Evolutionary conservation across 257 asterid genomes (phyloP).

Genomic region (Solanum boliviense): DNA sequence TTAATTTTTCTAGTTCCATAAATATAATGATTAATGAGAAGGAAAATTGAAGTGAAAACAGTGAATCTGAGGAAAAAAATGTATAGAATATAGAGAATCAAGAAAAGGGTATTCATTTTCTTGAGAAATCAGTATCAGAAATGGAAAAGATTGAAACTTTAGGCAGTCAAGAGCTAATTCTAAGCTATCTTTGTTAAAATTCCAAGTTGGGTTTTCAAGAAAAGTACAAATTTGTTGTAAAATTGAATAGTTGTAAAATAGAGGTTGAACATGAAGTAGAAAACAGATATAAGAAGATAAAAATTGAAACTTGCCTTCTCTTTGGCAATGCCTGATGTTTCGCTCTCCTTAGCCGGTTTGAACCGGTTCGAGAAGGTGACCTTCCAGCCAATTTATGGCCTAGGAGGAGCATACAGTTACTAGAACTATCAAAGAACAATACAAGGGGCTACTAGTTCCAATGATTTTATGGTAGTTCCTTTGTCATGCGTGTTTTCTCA

Average conservation of each 20-base stretch:
- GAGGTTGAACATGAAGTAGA: conserved; percentile 17
- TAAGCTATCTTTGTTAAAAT: background rate
- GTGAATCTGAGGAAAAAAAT: background rate
- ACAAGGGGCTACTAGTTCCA: conserved; percentile 15
- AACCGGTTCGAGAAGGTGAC: background rate
- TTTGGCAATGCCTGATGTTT: background rate
- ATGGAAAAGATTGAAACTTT: background rate
- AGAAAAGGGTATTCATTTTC: background rate
- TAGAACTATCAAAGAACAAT: conserved; percentile 2
- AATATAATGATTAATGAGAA: background rate
- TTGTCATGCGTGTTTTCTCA: too few species aligned
- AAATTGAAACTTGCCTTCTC: background rate
- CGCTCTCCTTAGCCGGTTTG: background rate
- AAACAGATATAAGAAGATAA: conserved; percentile 43
- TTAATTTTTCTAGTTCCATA: background rate
- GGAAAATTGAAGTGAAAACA: background rate
- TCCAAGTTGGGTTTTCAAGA: background rate
- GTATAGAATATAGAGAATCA: background rate
- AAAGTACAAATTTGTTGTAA: conserved; percentile 2
- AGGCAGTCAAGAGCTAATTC: background rate
- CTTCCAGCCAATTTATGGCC: conserved; percentile 26
- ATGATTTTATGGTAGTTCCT: too few species aligned
- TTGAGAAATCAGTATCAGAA: background rate
- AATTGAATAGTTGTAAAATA: conserved; percentile 38
- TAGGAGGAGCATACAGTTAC: conserved; percentile 51